phyloP scores from a whole-genome alignment of 73 alveolate genomes.

The Tetrahymena thermophila region DNA sequence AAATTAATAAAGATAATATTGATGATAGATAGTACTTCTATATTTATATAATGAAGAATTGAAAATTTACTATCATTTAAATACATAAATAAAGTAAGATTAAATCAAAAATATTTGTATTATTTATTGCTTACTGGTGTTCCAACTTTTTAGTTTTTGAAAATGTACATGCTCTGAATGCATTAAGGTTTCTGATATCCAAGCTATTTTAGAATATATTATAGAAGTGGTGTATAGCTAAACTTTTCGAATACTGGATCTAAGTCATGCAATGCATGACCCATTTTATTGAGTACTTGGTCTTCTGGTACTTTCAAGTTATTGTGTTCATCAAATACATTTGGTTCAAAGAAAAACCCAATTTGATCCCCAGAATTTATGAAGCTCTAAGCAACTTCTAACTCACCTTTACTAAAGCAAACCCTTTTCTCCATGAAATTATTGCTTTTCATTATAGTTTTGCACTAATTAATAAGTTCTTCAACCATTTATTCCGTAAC shows the following conservation, averaged over 20 bases:
- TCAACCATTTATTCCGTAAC: background rate
- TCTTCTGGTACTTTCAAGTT: background rate
- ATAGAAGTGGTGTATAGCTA: constrained; percentile 32
- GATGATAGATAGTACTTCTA: too few species aligned
- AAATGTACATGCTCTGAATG: constrained; percentile 59
- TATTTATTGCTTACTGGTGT: constrained; percentile 32
- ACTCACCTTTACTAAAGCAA: background rate
- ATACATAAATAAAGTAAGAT: background rate
- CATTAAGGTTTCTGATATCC: constrained; percentile 45
- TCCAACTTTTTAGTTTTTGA: constrained; percentile 61
- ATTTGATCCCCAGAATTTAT: background rate
- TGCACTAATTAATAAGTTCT: background rate
- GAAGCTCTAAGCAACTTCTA: background rate
- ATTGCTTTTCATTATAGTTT: background rate
- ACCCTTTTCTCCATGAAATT: background rate
- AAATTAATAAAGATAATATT: too few species aligned
- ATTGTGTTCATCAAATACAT: background rate
- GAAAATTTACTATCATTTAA: too few species aligned
- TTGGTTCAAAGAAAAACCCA: background rate
- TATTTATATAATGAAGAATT: too few species aligned
- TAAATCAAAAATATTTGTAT: too few species aligned
- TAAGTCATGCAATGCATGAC: constrained; percentile 69
- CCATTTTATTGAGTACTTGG: constrained; percentile 56
- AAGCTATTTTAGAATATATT: constrained; percentile 25
- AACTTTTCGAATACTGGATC: constrained; percentile 54